These are phyloP conservation scores for Avicennia marina DNA, from an alignment of 257 asterid species.

Conservation along the genomic window DNA sequence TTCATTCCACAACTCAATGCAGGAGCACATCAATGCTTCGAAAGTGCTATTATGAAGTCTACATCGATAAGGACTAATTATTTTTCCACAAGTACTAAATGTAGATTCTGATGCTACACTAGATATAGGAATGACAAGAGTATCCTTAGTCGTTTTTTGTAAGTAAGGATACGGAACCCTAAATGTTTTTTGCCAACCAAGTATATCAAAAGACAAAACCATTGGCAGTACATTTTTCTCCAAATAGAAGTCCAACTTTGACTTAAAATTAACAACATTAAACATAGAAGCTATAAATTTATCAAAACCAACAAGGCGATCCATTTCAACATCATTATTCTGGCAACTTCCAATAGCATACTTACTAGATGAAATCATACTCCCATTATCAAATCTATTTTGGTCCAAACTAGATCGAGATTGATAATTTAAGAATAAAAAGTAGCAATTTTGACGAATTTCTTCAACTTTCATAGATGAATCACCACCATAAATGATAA, in stretches of 20 bases:
- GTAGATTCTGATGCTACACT: background rate
- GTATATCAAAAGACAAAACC: background rate
- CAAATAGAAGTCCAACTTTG: background rate
- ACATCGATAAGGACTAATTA: background rate
- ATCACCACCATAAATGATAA: background rate
- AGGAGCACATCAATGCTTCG: background rate
- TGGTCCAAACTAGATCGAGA: too few relatives aligned
- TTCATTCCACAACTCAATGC: background rate
- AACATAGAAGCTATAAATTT: background rate
- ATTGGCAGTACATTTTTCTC: background rate
- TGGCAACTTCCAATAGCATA: too few relatives aligned
- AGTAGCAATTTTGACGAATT: background rate
- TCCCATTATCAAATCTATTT: background rate
- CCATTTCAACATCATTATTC: background rate
- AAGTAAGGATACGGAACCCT: background rate
- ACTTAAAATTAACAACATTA: background rate
- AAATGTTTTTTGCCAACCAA: background rate
- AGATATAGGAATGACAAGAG: background rate
- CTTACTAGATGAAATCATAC: background rate
- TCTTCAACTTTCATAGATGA: background rate
- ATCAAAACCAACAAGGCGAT: background rate
- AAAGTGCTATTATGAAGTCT: background rate
- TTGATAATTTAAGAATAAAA: background rate
- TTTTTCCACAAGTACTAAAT: background rate
- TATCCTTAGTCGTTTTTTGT: background rate